These are phyloP conservation scores for Globisporangium nodosum DNA, from an alignment of 352 stramenopile genomes.

Conservation along the genomic window DNA sequence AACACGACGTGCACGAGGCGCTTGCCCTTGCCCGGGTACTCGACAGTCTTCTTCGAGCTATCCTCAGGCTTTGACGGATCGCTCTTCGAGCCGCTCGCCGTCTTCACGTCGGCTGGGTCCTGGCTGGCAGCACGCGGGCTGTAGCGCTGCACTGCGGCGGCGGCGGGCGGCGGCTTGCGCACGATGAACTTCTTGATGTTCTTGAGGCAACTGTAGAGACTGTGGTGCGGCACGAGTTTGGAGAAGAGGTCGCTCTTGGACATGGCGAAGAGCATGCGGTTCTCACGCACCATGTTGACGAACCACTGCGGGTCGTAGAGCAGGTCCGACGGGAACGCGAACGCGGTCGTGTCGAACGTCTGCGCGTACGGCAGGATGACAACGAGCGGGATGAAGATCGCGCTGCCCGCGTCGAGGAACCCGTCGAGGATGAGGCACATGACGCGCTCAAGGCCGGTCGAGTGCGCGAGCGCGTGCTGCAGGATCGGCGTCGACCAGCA, in stretches of 20 bases:
- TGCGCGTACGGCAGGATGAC: slow-evolving; percentile 12
- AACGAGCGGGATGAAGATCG: slow-evolving; percentile 23
- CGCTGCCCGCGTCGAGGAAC: slow-evolving; percentile 17
- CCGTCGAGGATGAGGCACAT: slow-evolving; percentile 23
- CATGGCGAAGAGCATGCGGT: slow-evolving; percentile 19
- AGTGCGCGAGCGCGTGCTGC: slow-evolving; percentile 15
- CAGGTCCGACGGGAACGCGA: slow-evolving; percentile 9
- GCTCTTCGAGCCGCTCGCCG: not conserved
- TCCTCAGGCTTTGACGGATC: not conserved
- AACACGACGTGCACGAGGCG: slow-evolving; percentile 29
- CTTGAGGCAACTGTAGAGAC: slow-evolving; percentile 15
- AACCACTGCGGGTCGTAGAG: slow-evolving; percentile 20
- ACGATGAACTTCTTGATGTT: slow-evolving; percentile 19
- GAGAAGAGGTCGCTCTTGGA: slow-evolving; percentile 11
- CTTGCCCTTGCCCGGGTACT: slow-evolving; percentile 10
- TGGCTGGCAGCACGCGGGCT: not conserved
- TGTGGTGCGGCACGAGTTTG: slow-evolving; percentile 18
- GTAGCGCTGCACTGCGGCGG: not conserved
- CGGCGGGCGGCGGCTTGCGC: not conserved
- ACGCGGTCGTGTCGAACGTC: slow-evolving; percentile 4
- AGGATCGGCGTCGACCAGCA: slow-evolving; percentile 17
- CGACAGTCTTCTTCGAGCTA: slow-evolving; percentile 3
- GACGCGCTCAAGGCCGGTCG: slow-evolving; percentile 17
- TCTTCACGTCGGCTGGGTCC: not conserved
- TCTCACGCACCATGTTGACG: slow-evolving; percentile 19